Percentiles rank a stretch among this genome's conserved stretches.
phyloP scores from a whole-genome alignment of 306 rosid genomes.

The Cucurbita maxima region DNA sequence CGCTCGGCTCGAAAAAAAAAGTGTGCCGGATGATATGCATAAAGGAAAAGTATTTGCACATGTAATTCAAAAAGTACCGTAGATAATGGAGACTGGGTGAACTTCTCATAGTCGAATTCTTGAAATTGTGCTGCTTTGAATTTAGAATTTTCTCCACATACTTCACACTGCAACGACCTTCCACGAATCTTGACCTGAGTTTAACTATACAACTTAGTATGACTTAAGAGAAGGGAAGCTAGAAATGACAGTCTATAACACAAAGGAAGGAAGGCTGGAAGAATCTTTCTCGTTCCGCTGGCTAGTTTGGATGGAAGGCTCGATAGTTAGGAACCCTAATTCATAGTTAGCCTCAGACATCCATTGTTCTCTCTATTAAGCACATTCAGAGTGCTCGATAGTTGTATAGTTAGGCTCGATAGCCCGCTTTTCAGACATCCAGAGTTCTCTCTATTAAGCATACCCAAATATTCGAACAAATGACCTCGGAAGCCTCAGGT shows the following conservation, averaged over 20 bases:
- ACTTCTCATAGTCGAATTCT: slow-evolving; percentile 78
- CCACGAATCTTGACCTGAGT: slow-evolving; percentile 89
- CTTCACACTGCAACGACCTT: slow-evolving; percentile 59
- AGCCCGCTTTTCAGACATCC: no score
- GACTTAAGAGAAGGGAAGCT: background rate
- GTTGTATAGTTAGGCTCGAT: no score
- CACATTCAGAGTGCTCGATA: no score
- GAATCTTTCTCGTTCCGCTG: no score
- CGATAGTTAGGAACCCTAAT: no score
- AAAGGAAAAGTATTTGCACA: background rate
- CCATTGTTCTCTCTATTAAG: no score
- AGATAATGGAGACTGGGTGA: slow-evolving; percentile 62
- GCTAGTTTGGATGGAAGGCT: no score
- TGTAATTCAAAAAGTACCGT: slow-evolving; percentile 29
- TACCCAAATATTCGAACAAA: no score
- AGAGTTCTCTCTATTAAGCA: no score
- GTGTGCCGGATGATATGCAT: background rate
- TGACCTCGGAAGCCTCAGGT: no score
- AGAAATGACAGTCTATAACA: background rate
- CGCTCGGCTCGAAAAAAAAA: background rate
- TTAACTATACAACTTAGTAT: background rate
- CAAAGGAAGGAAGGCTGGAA: background rate
- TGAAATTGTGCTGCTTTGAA: slow-evolving; percentile 42
- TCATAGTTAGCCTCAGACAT: no score
- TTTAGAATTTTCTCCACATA: slow-evolving; percentile 54